Evolutionary conservation across 345 rosid species (phyloP), one percentile per base, ranked within the genome.

Genomic region (Psidium friedrichsthalianum): DNA sequence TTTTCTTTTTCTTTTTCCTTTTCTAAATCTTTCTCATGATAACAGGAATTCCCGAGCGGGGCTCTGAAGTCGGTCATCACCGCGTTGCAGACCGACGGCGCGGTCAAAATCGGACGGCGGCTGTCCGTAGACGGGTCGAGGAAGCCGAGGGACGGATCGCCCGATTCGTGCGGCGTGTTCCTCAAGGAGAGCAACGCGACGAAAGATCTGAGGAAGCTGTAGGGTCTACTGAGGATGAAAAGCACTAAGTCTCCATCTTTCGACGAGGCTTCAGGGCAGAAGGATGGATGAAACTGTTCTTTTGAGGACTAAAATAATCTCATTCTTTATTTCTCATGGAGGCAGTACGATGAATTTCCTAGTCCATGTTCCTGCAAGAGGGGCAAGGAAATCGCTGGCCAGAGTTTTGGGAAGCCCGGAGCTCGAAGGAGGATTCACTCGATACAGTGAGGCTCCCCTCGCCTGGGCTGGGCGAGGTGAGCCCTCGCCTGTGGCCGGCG

Each of bases 51-150:
- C 36, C 36, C 36, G 36, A 36, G 36, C 36, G 36, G 36, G 36
- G 36, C 36, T 36, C 74, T 90, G 64, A 92, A 87, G 83, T 85
- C 91, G 24, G 93, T 92, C 51, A 88, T 92, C 56, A 86, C 87
- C 8, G 93, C 92, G 5, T 83, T 92, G 59, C 91, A 91, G 47
- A 81, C 86, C n/a, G 76, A 90, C 44, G 87, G 86, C 42, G 58
- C 84, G 1, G 64, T 40, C 4, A 82, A 55, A 54, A 61, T 85
- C 25, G 88, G 90, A 47, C 82, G 78, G 83, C 83, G 84, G 85
- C 24, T 83, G 25, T 44, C 24, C 57, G 74, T 55, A 14, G 74
- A 82, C 4, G 52, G 56, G 49, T 22, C 36, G 49, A 56, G 84
- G 56, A 51, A 56, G 84, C 47, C 49, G 51, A 47, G 59, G 59